These are phyloP conservation scores for Gaultheria prostrata DNA, from an alignment of 148 eudicot species.

Conservation along the genomic window DNA sequence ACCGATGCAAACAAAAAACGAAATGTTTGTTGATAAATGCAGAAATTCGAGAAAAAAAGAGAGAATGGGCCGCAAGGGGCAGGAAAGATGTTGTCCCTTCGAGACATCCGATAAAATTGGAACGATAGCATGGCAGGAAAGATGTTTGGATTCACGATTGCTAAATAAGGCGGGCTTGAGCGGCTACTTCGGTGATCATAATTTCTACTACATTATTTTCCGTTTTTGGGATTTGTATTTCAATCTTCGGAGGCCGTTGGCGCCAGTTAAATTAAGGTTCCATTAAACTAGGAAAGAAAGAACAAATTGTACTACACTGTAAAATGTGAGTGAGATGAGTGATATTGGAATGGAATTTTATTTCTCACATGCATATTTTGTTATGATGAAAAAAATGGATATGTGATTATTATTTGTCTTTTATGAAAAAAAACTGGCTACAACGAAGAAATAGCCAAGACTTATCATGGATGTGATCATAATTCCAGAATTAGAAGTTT, in stretches of 20 bases:
- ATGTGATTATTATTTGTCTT: no score
- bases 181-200: conserved; percentile 18
- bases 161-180: not conserved
- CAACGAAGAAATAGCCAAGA: no score
- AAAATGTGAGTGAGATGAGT: not conserved
- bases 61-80: not conserved
- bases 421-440: no score
- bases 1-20: not conserved
- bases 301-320: not conserved
- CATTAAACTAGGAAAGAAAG: not conserved
- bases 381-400: no score
- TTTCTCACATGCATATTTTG: no score
- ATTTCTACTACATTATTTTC: not conserved
- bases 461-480: no score
- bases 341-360: no score
- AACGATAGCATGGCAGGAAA: no score
- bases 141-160: conserved; percentile 14
- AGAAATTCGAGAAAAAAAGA: not conserved
- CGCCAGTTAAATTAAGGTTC: not conserved
- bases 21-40: not conserved
- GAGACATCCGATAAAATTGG: no score
- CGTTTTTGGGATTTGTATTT: not conserved
- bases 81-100: no score
- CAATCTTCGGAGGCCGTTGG: not conserved
- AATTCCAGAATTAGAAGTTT: no score